Conservation (phyloP, 1,139 yeast species). For the Hansenula lynferdii region DNA sequence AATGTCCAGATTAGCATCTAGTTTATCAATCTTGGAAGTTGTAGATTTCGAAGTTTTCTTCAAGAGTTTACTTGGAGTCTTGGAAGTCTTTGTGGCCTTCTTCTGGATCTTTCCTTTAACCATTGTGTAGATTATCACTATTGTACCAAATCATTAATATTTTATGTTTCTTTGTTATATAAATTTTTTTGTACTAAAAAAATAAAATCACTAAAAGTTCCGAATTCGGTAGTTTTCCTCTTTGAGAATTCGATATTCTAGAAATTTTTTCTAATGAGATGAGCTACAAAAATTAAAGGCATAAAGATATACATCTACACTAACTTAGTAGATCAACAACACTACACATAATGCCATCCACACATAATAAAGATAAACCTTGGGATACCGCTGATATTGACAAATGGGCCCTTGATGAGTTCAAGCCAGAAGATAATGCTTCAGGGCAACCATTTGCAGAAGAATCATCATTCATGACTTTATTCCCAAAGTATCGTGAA, state of each 20-base stretch:
- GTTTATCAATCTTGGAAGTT: conserved; percentile 35
- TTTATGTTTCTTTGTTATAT: conserved; percentile 15
- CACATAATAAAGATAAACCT: conserved; percentile 92
- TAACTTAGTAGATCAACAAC: neutral
- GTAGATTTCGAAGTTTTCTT: conserved; percentile 13
- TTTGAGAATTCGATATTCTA: too few relatives aligned
- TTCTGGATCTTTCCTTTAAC: conserved; percentile 3
- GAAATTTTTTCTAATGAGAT: conserved; percentile 6
- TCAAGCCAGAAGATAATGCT: conserved; percentile 83
- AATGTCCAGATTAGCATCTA: conserved; percentile 30
- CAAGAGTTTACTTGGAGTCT: conserved; percentile 8
- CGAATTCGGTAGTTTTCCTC: conserved; percentile 8
- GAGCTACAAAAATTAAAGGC: conserved; percentile 4
- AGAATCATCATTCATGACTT: conserved; percentile 90
- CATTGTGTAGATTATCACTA: conserved; percentile 10
- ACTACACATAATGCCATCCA: conserved; percentile 71
- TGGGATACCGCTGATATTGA: conserved; percentile 98
- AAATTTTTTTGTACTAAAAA: too few relatives aligned
- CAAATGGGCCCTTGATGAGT: conserved; percentile 89
- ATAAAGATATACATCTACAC: neutral
- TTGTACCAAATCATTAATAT: too few relatives aligned
- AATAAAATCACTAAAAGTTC: too few relatives aligned
- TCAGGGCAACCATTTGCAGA: conserved; percentile 88
- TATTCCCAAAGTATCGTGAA: conserved; percentile 96
- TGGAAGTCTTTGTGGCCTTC: conserved; percentile 12